These are phyloP conservation scores for Microdochium bolleyi DNA, from an alignment of 2,329 filamentous ascomycete genomes.

Conservation along the genomic window DNA sequence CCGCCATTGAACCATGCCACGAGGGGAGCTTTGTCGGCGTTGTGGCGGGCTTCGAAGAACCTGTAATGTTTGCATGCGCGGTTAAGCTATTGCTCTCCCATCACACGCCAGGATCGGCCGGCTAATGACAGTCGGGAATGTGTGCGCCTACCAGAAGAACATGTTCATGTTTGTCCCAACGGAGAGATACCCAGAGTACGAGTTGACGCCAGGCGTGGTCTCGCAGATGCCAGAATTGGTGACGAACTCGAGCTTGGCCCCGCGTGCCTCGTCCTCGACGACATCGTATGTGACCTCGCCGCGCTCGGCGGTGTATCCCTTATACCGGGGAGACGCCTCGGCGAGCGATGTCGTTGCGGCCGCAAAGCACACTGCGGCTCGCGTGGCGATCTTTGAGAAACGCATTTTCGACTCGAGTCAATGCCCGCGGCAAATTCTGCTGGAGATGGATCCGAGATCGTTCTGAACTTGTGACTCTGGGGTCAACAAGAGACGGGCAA, in stretches of 20 bases:
- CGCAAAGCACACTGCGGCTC: neutral
- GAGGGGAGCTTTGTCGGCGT: constrained; percentile 20
- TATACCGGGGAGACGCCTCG: constrained; percentile 1
- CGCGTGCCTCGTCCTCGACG: constrained; percentile 38
- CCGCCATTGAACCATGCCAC: constrained; percentile 30
- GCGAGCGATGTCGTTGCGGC: neutral
- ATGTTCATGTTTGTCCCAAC: constrained; percentile 34
- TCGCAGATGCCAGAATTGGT: constrained; percentile 43
- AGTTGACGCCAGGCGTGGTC: constrained; percentile 39
- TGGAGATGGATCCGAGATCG: no score
- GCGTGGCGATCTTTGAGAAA: neutral
- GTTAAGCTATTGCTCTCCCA: neutral
- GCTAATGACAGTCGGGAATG: neutral
- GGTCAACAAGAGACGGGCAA: no score
- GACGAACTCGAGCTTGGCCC: constrained; percentile 35
- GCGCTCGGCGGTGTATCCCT: constrained; percentile 9
- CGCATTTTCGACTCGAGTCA: no score
- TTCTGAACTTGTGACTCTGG: no score
- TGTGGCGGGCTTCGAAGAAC: constrained; percentile 26
- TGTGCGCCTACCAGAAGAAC: constrained; percentile 28
- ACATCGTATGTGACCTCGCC: constrained; percentile 25
- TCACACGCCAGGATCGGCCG: neutral
- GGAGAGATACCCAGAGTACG: constrained; percentile 41
- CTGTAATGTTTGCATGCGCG: constrained; percentile 1
- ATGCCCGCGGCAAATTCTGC: no score